Conservation (phyloP, 2,329 filamentous ascomycete genomes). For the Ophiostoma sp. region DNA sequence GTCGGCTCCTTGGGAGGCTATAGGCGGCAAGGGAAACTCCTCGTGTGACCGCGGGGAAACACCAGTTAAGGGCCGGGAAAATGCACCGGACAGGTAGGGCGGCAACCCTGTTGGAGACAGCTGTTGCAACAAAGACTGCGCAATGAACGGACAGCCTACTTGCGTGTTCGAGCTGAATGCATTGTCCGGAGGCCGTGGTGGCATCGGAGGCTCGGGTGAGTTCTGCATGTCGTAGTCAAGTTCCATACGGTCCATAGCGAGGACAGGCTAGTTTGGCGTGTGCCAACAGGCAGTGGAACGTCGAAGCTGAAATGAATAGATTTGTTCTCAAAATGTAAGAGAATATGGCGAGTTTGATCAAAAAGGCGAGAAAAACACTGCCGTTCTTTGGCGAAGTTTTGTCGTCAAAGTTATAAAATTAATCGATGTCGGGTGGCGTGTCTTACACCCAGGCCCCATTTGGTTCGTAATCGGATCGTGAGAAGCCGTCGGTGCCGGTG, state of each 20-base stretch:
- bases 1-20: no score
- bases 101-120: neutral
- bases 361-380: neutral
- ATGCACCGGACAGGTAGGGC: no score
- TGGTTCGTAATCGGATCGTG: conserved; percentile 8
- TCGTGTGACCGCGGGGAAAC: no score
- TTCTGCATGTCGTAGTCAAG: neutral
- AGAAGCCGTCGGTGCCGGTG: neutral
- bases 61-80: no score
- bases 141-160: neutral
- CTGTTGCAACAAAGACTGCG: neutral
- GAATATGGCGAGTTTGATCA: neutral
- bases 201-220: neutral
- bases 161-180: neutral
- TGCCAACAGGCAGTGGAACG: neutral
- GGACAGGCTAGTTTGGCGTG: neutral
- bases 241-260: neutral
- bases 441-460: neutral
- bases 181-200: neutral
- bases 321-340: neutral
- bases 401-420: neutral
- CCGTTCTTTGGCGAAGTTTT: neutral
- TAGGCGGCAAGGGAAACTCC: no score
- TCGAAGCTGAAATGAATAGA: neutral
- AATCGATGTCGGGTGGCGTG: neutral